Base-by-base conservation (phyloP, 1,139 yeast species). In the Kodamaea ohmeri region DNA sequence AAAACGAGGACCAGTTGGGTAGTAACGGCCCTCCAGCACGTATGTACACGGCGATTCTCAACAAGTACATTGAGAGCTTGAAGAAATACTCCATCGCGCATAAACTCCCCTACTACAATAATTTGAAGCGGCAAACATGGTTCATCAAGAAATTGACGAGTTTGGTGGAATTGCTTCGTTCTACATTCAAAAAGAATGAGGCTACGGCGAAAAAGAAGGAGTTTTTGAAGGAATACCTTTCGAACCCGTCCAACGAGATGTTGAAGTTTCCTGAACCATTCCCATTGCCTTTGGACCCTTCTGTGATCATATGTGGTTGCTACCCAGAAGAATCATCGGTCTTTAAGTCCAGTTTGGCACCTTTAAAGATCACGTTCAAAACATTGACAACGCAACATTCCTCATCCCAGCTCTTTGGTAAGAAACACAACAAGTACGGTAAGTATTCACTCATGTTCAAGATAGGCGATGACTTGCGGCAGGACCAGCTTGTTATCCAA, bases 401-500 rank as follows among this genome's bases (percentile, higher is more conserved):
- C 1, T 49, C 62, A 8, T 52, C 65, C 8, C 68, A 63, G 42
- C 50, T 65, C 5, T 66, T 67, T 46, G 70, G 69, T 1, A 64
- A 61, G 38, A 63, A 57, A 39, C 46, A 50, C 13, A 50, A 52
- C 39, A 63, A 61, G 39, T 58, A 69, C 42, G 85, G 83, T 0
- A 71, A 68, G 36, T 94, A 89, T 58, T 80, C 95, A 3, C 63
- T 92, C 32, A 92, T 94, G 84, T 89, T 89, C 63, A 94, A 94
- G 58, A 85, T 86, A 35, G 98, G 99, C 2, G 98, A 94, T 61
- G 98, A 94, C 56, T 67, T 94, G 37, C 71, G 97, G 42, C 99
- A 94, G 58, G 99, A 94, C 64, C 99, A 94, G 58, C 73, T 94
- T 48, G 95, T 92, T 17, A 86, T 89, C 38, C 98, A 94, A 59